Conservation (phyloP, 169 alveolate genomes). For the Babesia ovis region DNA sequence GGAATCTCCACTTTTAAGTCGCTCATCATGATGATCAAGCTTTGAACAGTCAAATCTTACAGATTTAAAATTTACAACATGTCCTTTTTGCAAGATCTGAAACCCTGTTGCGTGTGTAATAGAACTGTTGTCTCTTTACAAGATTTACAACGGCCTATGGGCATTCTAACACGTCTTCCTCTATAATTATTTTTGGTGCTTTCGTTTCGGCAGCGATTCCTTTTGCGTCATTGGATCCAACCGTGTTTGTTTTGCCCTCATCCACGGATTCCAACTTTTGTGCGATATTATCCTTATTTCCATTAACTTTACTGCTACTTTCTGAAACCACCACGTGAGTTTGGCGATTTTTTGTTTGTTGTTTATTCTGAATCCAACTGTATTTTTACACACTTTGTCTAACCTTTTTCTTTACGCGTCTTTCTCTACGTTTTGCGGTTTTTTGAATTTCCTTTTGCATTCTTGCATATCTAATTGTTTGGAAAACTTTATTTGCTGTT, state of each 20-base stretch:
- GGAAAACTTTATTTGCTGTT: conserved; percentile 69
- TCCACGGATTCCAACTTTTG: background rate
- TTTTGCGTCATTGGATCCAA: background rate
- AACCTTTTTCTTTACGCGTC: conserved; percentile 65
- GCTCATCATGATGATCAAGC: too few relatives aligned
- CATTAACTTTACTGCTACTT: too few relatives aligned
- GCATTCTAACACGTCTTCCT: conserved; percentile 1
- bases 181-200: background rate
- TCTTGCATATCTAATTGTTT: conserved; percentile 57
- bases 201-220: background rate
- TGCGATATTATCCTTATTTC: background rate
- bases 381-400: conserved; percentile 17
- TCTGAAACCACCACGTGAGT: too few relatives aligned
- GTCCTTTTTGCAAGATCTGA: too few relatives aligned
- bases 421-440: conserved; percentile 57
- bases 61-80: too few relatives aligned
- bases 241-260: background rate
- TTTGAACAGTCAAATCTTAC: too few relatives aligned
- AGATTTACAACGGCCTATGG: background rate
- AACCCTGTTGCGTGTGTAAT: background rate
- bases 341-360: too few relatives aligned
- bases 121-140: background rate
- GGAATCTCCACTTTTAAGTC: too few relatives aligned
- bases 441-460: conserved; percentile 65
- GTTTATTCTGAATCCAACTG: background rate